Base-by-base conservation (phyloP, 129 eudicot genomes). In the Ambrosia artemisiifolia region DNA sequence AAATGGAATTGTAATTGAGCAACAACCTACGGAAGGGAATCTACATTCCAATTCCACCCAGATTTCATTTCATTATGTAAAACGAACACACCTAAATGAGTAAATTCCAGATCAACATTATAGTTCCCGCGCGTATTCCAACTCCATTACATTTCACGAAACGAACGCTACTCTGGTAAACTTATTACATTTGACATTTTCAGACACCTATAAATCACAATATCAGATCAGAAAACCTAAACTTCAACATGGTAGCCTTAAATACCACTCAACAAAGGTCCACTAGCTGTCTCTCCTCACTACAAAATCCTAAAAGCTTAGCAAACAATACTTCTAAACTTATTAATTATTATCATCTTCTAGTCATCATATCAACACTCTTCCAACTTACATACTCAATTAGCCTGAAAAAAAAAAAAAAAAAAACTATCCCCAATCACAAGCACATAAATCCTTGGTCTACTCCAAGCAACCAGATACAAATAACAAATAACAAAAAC, bases 401-500 rank as follows among this genome's bases (percentile, higher is more conserved):
- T 3, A 40, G 2, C 38, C 4, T 35, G 38, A 35, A 35, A 35
- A 40, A 36, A 24, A 24, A 40, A 36, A 24, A 24, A 24, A 1
- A 24, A 24, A 0, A 24, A 0, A 24, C 28, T 24, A 24, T 24
- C 28, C 28, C 28, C 28, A 24, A 0, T 3, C 42, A 36, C 9
- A 36, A 40, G 44, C 44, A 40, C 44, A 7, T 40, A 7, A 40
- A 49, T n/a, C 20, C 69, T 36, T 38, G 51, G 11, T 64, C 34
- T 63, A 64, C 3, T 30, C 34, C 16, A 36, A 36, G 20, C 38
- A 6, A 14, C 48, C 40, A 63, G 48, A 3, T 43, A 49, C 0
- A 55, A 55, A 43, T 3, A 42, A 38, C 5, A n/a, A n/a, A 36
- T 10, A 24, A 63, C n/a, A 19, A 19, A 74, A 74, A 64, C 72